These are phyloP conservation scores for Aegilops sharonensis DNA, from an alignment of 176 grass and related monocot species.

Conservation along the genomic window DNA sequence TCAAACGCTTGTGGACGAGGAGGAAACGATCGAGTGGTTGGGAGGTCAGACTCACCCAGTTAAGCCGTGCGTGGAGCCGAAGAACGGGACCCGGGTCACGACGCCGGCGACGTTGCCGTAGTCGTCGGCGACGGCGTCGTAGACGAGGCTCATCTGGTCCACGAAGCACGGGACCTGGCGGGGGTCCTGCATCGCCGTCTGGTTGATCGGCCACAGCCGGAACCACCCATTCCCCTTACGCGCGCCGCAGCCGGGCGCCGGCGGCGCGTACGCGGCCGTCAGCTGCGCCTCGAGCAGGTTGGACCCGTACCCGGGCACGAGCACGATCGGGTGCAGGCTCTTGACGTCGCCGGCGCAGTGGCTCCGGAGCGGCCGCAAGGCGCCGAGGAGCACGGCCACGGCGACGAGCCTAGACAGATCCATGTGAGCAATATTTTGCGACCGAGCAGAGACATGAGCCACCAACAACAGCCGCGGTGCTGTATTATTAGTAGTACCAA, in stretches of 20 bases:
- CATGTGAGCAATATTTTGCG: background rate
- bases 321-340: constrained; percentile 43
- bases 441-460: background rate
- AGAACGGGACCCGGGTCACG: constrained; percentile 46
- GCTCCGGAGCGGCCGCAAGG: background rate
- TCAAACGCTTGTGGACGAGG: too few relatives aligned
- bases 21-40: background rate
- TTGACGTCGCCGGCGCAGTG: background rate
- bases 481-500: too few relatives aligned
- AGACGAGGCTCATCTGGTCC: constrained; percentile 58
- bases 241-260: constrained; percentile 37
- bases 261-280: constrained; percentile 48
- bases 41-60: constrained; percentile 24
- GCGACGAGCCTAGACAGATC: constrained; percentile 8
- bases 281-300: constrained; percentile 61
- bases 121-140: constrained; percentile 55
- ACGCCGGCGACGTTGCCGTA: constrained; percentile 59
- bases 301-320: constrained; percentile 59
- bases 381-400: constrained; percentile 22
- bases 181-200: constrained; percentile 28
- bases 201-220: constrained; percentile 61
- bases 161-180: constrained; percentile 43
- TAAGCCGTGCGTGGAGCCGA: constrained; percentile 47
- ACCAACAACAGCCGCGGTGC: background rate
- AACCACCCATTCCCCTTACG: constrained; percentile 48